A percentile compares a stretch with the other conserved stretches of the same genome.
Conservation (phyloP, 345 rosid genomes). For the Gossypium turneri region DNA sequence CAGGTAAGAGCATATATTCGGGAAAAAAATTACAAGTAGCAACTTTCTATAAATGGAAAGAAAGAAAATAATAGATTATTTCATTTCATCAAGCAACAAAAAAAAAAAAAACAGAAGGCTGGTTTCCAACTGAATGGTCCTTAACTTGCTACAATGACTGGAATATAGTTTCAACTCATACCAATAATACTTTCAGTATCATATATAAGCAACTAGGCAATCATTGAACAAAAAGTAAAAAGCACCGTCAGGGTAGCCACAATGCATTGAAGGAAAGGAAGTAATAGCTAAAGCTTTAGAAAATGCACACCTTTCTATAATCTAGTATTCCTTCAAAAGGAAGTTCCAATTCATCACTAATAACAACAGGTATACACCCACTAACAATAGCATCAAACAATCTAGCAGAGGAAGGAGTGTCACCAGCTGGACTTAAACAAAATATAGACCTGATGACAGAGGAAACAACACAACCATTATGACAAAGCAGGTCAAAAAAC, state of each 20-base stretch:
- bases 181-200: neutral
- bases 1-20: neutral
- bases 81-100: neutral
- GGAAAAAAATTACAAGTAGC: neutral
- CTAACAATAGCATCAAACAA: slow-evolving; percentile 95
- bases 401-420: slow-evolving; percentile 96
- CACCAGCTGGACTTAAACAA: slow-evolving; percentile 96
- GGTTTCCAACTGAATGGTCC: neutral
- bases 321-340: slow-evolving; percentile 95
- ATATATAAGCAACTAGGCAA: neutral
- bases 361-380: slow-evolving; percentile 90
- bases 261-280: slow-evolving; percentile 6
- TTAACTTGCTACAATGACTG: neutral
- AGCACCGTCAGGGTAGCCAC: neutral
- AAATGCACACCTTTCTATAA: slow-evolving; percentile 59
- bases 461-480: slow-evolving; percentile 12
- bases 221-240: slow-evolving; percentile 12
- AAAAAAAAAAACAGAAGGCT: neutral
- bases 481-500: neutral
- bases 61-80: neutral
- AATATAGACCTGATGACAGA: slow-evolving; percentile 58
- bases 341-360: slow-evolving; percentile 88
- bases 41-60: neutral
- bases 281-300: slow-evolving; percentile 6
- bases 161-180: neutral